Percentiles rank a stretch among this genome's conserved stretches.
phyloP scores from a whole-genome alignment of 495 filamentous ascomycete genomes.

The Tricharina praecox region DNA sequence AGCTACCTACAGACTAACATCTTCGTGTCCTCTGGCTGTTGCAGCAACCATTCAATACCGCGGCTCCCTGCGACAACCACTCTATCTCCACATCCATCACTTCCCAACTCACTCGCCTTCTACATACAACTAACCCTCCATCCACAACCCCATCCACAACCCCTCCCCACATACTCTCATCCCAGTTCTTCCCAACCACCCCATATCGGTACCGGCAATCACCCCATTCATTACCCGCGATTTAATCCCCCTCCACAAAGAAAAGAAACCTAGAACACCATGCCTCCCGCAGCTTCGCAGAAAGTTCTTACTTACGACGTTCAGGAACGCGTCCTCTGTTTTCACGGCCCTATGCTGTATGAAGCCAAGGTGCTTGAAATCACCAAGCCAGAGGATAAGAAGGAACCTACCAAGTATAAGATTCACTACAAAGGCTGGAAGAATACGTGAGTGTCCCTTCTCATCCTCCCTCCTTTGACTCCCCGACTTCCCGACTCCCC shows the following conservation, averaged over 20 bases:
- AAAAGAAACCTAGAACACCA: conserved; percentile 28
- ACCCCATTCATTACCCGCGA: not conserved
- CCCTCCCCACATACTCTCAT: not conserved
- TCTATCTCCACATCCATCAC: too few relatives aligned
- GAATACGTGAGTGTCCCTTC: conserved; percentile 50
- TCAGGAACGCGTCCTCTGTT: conserved; percentile 89
- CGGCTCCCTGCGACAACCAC: too few relatives aligned
- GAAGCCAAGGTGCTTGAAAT: conserved; percentile 86
- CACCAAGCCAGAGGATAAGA: conserved; percentile 47
- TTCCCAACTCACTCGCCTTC: not conserved
- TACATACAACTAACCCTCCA: not conserved
- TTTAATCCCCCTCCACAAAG: not conserved
- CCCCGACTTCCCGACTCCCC: not conserved
- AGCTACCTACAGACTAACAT: too few relatives aligned
- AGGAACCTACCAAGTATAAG: conserved; percentile 62
- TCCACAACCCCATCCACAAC: not conserved
- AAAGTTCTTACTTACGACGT: conserved; percentile 48
- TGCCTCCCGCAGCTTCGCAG: conserved; percentile 41
- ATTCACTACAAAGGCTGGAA: conserved; percentile 99
- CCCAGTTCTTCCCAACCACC: not conserved
- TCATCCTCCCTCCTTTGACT: not conserved
- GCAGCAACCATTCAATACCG: too few relatives aligned
- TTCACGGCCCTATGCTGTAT: conserved; percentile 90
- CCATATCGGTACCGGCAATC: not conserved
- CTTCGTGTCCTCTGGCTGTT: too few relatives aligned